Base-by-base conservation (phyloP, 148 eudicot species). In the Rhododendron vialii region DNA sequence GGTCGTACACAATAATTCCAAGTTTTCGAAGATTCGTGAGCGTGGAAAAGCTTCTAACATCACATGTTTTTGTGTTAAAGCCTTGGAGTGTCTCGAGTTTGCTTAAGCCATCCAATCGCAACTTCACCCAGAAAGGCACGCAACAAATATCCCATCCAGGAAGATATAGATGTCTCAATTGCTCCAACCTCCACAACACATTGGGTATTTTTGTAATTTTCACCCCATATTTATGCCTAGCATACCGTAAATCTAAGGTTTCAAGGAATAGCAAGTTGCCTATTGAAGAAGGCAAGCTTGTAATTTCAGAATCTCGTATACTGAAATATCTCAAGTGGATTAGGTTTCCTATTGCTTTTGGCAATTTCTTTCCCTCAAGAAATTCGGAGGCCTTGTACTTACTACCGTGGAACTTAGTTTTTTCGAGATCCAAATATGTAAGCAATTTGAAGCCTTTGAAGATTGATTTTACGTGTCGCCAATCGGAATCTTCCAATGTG, bases 101-200 rank as follows among this genome's bases (percentile, higher is more conserved):
- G 84, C 26, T 87, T 73, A 87, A 82, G 35, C 65, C 45, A 61
- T 59, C 77, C 65, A 87, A 83, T 33, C 71, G 20, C 36, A 83
- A 43, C n/a, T 83, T 82, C 18, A 7, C 4, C 65, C 7, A 9
- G 5, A 7, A 26, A 22, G 18, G 2, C 1, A 1, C 2, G 9
- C 12, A 14, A 18, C 2, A 24, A 41, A 41, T 41, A 41, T 41
- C 28, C 59, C 5, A 15, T 53, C 59, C 5, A 14, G 86, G 84
- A 36, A 86, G 69, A 61, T 86, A 82, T 4, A 87, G 78, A 83
- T 82, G 82, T 17, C 30, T 76, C 82, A 86, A 43, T 3, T 67
- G 47, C 43, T 43, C 5, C 71, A 86, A 22, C 30, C 24, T 86
- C 82, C 88, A n/a, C 12, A 87, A 17, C 36, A 82, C 75, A 82